Evolutionary conservation across 2,329 filamentous ascomycete species (phyloP).

Genomic region (Ophiostoma montium): DNA sequence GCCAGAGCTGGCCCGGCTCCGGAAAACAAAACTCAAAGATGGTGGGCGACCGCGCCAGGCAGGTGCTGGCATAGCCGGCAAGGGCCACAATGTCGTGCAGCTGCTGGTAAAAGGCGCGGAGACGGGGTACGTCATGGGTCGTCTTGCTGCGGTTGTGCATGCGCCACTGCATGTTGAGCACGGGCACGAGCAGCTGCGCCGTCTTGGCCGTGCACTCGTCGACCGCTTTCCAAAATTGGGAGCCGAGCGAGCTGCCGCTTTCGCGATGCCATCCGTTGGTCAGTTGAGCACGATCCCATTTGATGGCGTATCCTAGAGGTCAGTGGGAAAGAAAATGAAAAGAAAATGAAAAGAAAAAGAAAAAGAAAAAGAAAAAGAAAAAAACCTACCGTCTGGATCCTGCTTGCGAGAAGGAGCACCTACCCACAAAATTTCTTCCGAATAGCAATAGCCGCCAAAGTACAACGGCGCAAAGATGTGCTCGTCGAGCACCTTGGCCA

Average conservation of each 20-base stretch:
- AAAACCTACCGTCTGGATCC: too few relatives aligned
- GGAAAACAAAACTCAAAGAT: constrained; percentile 20
- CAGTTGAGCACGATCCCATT: too few relatives aligned
- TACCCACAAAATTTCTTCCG: too few relatives aligned
- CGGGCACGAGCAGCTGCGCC: constrained; percentile 22
- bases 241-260: constrained; percentile 15
- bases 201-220: constrained; percentile 22
- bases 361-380: too few relatives aligned
- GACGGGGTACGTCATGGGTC: neutral
- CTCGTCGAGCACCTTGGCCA: constrained; percentile 25
- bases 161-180: constrained; percentile 19
- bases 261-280: too few relatives aligned
- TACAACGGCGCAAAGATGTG: constrained; percentile 25
- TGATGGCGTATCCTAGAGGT: too few relatives aligned
- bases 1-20: constrained; percentile 16
- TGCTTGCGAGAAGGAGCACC: too few relatives aligned
- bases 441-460: constrained; percentile 29
- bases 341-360: too few relatives aligned
- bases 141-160: neutral
- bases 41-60: constrained; percentile 17
- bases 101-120: constrained; percentile 18
- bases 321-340: too few relatives aligned
- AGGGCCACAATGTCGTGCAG: constrained; percentile 21
- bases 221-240: constrained; percentile 24
- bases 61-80: constrained; percentile 20